Conservation (phyloP, 495 filamentous ascomycete species). For the Penicillium canescens region DNA sequence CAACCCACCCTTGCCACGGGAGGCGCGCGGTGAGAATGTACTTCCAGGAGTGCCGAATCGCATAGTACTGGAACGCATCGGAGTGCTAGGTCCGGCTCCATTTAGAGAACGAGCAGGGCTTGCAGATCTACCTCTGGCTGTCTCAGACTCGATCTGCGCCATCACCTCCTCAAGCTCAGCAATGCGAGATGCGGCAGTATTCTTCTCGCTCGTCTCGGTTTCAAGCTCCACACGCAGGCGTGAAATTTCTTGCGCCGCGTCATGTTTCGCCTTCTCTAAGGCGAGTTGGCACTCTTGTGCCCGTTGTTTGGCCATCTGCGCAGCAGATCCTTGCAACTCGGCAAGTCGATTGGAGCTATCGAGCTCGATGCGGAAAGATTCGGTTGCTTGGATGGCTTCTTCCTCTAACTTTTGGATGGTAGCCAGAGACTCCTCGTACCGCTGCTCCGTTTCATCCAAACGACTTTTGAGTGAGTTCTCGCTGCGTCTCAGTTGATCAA, state of each 20-base stretch:
- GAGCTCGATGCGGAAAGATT: conserved; percentile 80
- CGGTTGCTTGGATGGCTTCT: conserved; percentile 71
- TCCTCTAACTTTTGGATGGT: conserved; percentile 85
- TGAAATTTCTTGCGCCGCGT: conserved; percentile 78
- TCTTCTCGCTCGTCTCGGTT: conserved; percentile 71
- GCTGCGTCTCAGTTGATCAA: conserved; percentile 74
- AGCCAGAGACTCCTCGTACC: conserved; percentile 77
- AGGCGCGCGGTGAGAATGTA: conserved; percentile 56
- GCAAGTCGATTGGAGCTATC: conserved; percentile 78
- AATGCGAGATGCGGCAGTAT: conserved; percentile 66
- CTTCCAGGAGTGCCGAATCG: conserved; percentile 46
- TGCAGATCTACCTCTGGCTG: conserved; percentile 37
- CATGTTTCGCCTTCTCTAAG: conserved; percentile 76
- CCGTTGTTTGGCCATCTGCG: conserved; percentile 74
- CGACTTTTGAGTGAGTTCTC: conserved; percentile 78
- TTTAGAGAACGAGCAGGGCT: conserved; percentile 56
- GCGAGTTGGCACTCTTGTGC: conserved; percentile 78
- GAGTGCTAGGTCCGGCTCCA: conserved; percentile 49
- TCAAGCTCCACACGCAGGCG: conserved; percentile 77
- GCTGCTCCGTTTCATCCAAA: conserved; percentile 79
- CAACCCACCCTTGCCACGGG: conserved; percentile 57
- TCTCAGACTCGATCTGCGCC: conserved; percentile 62
- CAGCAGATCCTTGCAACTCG: conserved; percentile 80
- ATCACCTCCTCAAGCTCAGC: conserved; percentile 74
- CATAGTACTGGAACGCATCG: conserved; percentile 32